Base-by-base conservation (phyloP, 176 grass and related monocot genomes). In the Elymus sibiricus region DNA sequence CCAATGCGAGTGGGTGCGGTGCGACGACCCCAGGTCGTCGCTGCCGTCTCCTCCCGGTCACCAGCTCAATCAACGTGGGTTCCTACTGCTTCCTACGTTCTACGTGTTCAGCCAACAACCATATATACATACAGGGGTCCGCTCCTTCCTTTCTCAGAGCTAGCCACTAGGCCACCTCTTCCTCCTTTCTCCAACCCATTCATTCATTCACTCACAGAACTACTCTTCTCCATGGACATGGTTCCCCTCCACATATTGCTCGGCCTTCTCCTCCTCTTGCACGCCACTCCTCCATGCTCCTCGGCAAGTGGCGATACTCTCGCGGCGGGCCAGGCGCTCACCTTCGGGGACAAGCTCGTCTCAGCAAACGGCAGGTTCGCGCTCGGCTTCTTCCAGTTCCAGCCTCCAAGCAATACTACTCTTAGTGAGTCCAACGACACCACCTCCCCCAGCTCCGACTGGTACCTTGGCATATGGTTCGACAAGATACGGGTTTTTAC, bases 351-450 rank as follows among this genome's bases (percentile, higher is more conserved):
- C 73, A 95, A 59, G 49, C 89, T 94, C 3, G n/a, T 72, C 40
- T 94, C 89, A 10, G 6, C 67, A 1, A 79, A 82, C 26, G 87
- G 83, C 47, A 89, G 60, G 72, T 94, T 91, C 13, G 79, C 76
- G 29, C 85, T 94, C 53, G 87, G 92, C 35, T 91, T 94, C 80
- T 91, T 91, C 84, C 77, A 51, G 44, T 58, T 58, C 4, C 44
- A 0, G 0, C 15, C 15, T 27, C 26, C 44, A 31, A 53, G 72
- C 4, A 51, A 44, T 25, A 31, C 17, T 31, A 21, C 4, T 2
- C 0, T 58, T 58, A 76, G 72, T 12, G 51, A 76, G 72, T 53
- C 47, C 72, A 51, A 16, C 3, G 0, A 1, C 72, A 75, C 11
- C 69, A 43, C 38, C 43, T 75, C 8, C 42, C 3, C 1, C 0